These are phyloP conservation scores for Paramecium sonneborni DNA, from an alignment of 73 alveolate species.

Conservation along the genomic window DNA sequence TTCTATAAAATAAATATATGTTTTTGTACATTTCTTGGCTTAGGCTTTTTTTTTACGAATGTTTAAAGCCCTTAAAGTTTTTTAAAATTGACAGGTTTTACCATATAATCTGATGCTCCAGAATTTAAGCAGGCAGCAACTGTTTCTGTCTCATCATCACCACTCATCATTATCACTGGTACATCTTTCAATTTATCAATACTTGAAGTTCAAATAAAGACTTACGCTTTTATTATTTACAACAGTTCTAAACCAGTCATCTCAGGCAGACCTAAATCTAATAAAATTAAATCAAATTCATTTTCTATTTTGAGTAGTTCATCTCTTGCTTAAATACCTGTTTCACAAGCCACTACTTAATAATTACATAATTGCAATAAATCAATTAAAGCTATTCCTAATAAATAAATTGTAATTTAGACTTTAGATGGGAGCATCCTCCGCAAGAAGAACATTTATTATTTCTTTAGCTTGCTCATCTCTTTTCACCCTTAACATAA, in stretches of 20 bases:
- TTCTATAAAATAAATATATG: background rate
- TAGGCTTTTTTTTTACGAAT: constrained; percentile 28
- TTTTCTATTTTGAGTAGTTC: constrained; percentile 69
- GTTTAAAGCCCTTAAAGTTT: constrained; percentile 51
- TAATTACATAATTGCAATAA: constrained; percentile 80
- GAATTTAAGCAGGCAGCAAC: constrained; percentile 73
- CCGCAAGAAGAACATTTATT: constrained; percentile 77
- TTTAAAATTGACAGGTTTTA: constrained; percentile 78
- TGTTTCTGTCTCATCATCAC: constrained; percentile 74
- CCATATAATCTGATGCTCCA: constrained; percentile 88
- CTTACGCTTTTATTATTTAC: constrained; percentile 72
- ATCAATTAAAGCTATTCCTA: constrained; percentile 80
- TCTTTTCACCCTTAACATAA: background rate
- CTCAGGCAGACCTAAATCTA: constrained; percentile 86
- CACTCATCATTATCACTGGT: constrained; percentile 90
- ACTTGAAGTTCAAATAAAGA: background rate
- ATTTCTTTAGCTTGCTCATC: background rate
- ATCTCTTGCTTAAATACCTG: constrained; percentile 82
- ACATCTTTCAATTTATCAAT: constrained; percentile 65
- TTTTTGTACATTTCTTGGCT: background rate
- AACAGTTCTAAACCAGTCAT: constrained; percentile 91
- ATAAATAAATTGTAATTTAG: background rate
- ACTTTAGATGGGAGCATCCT: constrained; percentile 89
- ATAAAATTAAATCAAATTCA: constrained; percentile 79
- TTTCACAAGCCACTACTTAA: constrained; percentile 74